Evolutionary conservation across 78 protist species (phyloP).

Genomic region (Speleostelium caveatum): DNA sequence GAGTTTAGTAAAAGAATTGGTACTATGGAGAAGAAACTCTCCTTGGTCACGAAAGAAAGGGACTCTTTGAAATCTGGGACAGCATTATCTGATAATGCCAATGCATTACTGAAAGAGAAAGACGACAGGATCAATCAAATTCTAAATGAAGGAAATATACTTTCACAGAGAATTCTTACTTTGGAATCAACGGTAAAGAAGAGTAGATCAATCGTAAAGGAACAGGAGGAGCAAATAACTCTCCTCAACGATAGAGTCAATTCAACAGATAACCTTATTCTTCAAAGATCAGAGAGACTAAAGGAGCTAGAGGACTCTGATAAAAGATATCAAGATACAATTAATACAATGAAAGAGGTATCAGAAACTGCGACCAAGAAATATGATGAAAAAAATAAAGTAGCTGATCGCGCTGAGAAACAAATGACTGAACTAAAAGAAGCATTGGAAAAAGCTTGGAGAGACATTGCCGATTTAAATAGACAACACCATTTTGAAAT

Average conservation of each 20-base stretch:
- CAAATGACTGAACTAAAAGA: slow-evolving; percentile 40
- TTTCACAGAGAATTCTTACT: slow-evolving; percentile 22
- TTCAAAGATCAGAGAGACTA: slow-evolving; percentile 3
- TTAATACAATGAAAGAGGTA: slow-evolving; percentile 62
- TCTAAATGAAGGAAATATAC: slow-evolving; percentile 23
- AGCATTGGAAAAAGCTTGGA: slow-evolving; percentile 79
- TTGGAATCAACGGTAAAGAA: slow-evolving; percentile 32
- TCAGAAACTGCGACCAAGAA: slow-evolving; percentile 35
- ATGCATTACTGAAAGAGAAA: slow-evolving; percentile 4
- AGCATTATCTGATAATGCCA: neutral
- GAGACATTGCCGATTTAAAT: slow-evolving; percentile 36
- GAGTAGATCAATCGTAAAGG: slow-evolving; percentile 2
- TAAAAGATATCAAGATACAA: slow-evolving; percentile 61
- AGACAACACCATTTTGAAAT: slow-evolving; percentile 42
- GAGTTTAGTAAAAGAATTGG: slow-evolving; percentile 68
- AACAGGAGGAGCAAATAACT: slow-evolving; percentile 26
- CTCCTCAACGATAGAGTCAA: slow-evolving; percentile 38
- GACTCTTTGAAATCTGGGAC: slow-evolving; percentile 38
- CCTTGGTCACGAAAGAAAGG: slow-evolving; percentile 29
- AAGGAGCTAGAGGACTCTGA: slow-evolving; percentile 62
- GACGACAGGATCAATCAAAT: slow-evolving; percentile 30
- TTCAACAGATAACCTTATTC: slow-evolving; percentile 9
- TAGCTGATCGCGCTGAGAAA: slow-evolving; percentile 11
- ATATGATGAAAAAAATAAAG: slow-evolving; percentile 38
- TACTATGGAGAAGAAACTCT: slow-evolving; percentile 41